Evolutionary conservation across 306 rosid genomes (phyloP).

Genomic region (Glycine tomentella): DNA sequence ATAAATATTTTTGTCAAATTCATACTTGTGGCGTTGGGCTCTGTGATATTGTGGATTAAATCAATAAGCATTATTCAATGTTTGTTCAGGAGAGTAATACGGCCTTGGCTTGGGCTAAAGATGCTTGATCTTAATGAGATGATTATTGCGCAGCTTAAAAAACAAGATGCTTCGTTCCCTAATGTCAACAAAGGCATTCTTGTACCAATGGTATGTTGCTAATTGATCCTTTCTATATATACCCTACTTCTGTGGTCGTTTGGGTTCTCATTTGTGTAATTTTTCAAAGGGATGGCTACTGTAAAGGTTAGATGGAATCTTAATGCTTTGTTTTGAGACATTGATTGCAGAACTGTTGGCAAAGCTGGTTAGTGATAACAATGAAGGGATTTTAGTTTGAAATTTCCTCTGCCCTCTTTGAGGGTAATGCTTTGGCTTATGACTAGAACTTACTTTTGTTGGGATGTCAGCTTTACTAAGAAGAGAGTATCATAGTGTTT

Average conservation of each 20-base stretch:
- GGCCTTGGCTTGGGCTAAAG: conserved; percentile 95
- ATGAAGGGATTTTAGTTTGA: conserved; percentile 25
- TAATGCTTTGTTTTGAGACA: not conserved
- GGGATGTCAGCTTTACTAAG: conserved; percentile 2
- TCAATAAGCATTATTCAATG: conserved; percentile 26
- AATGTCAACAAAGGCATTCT: conserved; percentile 78
- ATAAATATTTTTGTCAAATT: conserved; percentile 8
- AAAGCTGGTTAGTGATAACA: conserved; percentile 16
- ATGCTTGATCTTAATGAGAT: conserved; percentile 88
- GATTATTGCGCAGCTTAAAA: conserved; percentile 76
- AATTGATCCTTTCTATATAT: conserved; percentile 11
- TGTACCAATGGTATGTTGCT: conserved; percentile 70
- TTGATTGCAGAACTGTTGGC: conserved; percentile 1
- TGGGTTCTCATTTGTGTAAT: not conserved
- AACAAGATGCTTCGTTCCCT: conserved; percentile 73
- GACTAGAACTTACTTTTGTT: conserved; percentile 5
- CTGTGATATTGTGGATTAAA: conserved; percentile 25
- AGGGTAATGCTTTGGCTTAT: conserved; percentile 1
- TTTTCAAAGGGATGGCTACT: not conserved
- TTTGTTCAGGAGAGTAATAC: conserved; percentile 79
- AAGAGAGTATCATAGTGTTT: conserved; percentile 1
- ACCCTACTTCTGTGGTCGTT: not conserved
- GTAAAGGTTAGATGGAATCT: conserved; percentile 4
- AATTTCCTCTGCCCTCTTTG: not conserved
- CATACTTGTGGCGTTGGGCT: conserved; percentile 16